Conservation (phyloP, 139 green algal species). For the Ettlia oleoabundans region DNA sequence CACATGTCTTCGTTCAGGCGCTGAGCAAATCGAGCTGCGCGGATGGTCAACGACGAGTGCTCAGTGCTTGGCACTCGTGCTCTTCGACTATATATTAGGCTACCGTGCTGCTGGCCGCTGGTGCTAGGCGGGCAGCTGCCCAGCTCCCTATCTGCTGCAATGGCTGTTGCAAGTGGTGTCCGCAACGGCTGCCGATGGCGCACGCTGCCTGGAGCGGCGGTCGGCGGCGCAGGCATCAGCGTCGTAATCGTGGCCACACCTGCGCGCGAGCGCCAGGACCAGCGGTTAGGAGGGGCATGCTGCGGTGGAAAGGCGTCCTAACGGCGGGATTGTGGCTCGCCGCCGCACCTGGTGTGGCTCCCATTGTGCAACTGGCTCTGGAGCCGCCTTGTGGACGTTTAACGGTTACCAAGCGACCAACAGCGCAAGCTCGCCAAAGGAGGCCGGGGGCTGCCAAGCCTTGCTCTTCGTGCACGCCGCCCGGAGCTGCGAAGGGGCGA, state of each 20-base stretch:
- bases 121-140: not conserved
- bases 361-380: too few species aligned
- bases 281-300: not conserved
- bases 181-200: not conserved
- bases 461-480: too few species aligned
- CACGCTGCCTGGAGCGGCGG: not conserved
- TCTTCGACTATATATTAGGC: not conserved
- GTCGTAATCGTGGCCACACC: not conserved
- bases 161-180: not conserved
- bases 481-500: too few species aligned
- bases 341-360: not conserved
- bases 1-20: constrained; percentile 25
- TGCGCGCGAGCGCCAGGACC: not conserved
- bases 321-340: not conserved
- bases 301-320: not conserved
- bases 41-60: not conserved
- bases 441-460: too few species aligned
- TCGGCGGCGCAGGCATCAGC: not conserved
- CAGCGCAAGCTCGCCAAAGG: too few species aligned
- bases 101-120: not conserved
- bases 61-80: not conserved
- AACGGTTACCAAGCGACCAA: too few species aligned
- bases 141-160: constrained; percentile 4
- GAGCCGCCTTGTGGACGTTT: too few species aligned
- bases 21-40: constrained; percentile 16